Base-by-base conservation (phyloP, 805 yeast species). In the Ogataea sp. region DNA sequence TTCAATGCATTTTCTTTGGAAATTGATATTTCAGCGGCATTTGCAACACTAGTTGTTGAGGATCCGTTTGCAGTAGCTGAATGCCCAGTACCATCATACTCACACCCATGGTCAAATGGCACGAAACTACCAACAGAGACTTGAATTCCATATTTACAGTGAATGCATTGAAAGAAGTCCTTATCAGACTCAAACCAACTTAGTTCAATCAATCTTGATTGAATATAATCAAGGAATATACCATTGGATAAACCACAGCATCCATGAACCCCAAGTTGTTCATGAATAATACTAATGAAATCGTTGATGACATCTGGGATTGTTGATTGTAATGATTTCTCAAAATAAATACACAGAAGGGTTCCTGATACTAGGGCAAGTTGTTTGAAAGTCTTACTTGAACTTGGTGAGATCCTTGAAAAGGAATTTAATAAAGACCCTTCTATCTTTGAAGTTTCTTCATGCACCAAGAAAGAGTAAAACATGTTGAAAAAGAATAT, bases 91-190 rank as follows among this genome's bases (percentile, higher is more conserved):
- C 15, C 33, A 30, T 3, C 61, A 52, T 82, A 61, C 7, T 56
- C 54, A 1, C 46, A 49, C 3, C 62, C 68, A 51, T 90, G 97
- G 44, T 86, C 83, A 31, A 66, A 71, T 0, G 93, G 86, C 2
- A 67, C 66, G 44, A 76, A 78, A 15, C 67, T 66, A 13, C 80
- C 86, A 10, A 75, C 65, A 1, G 79, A 64, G 3, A 88, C 63
- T 2, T 65, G 60, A 37, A 85, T 68, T 34, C 87, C 94, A 50
- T 81, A 87, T 9, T 83, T 70, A 55, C 98, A 93, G 45, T 78
- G 69, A 18, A 93, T 59, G 26, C 86, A 69, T 51, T 90, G 97
- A 8, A 86, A 70, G 35, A 90, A 56, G 34, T 87, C 93, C 8
- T 68, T 66, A 34, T 83, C 89, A 2, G 83, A 69, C 4, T 68